These are phyloP conservation scores for Solanum hybrid DNA, from an alignment of 305 asterid species.

Conservation along the genomic window DNA sequence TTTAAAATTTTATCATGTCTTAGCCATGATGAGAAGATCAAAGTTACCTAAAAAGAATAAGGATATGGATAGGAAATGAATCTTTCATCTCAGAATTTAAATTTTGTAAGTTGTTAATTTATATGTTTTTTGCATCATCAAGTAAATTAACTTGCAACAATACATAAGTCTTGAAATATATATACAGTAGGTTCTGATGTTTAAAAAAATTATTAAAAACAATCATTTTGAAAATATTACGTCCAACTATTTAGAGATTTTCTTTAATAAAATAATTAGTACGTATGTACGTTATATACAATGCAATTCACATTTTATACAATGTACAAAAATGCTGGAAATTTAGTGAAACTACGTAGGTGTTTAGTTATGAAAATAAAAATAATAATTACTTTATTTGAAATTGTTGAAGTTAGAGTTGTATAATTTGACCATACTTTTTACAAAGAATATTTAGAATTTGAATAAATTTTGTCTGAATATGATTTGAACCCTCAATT, in stretches of 20 bases:
- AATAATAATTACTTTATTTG: background rate
- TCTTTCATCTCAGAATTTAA: background rate
- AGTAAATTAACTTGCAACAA: background rate
- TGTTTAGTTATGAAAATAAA: too few species aligned
- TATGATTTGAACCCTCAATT: background rate
- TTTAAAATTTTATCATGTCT: background rate
- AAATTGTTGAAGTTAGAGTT: background rate
- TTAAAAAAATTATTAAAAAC: too few species aligned
- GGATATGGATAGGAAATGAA: background rate
- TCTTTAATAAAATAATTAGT: background rate
- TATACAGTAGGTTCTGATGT: background rate
- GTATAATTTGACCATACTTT: background rate
- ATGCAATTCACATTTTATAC: background rate
- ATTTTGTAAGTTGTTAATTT: background rate
- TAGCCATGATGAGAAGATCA: background rate
- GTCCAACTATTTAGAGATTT: background rate
- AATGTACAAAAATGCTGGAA: background rate
- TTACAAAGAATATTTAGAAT: background rate
- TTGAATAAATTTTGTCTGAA: too few species aligned
- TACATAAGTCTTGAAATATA: background rate
- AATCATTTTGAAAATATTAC: too few species aligned
- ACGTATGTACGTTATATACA: too few species aligned
- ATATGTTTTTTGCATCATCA: background rate
- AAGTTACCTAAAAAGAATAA: background rate
- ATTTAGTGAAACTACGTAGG: background rate